phyloP scores from a whole-genome alignment of 2,329 filamentous ascomycete genomes.

The Microdochium nivale region DNA sequence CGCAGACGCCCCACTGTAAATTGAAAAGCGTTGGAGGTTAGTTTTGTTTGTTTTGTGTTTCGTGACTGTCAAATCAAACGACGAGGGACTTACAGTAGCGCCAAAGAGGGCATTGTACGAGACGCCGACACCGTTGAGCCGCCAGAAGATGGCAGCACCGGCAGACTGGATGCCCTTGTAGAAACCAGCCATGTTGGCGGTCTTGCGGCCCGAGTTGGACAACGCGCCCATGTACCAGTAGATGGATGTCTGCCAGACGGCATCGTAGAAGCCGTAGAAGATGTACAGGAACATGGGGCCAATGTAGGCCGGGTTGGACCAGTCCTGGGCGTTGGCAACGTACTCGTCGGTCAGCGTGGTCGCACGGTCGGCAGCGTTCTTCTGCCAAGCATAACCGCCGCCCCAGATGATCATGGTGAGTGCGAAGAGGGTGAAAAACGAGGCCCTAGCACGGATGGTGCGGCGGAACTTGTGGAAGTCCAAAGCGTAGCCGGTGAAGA shows the following conservation, averaged over 20 bases:
- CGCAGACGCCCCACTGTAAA: slow-evolving; percentile 65
- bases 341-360: slow-evolving; percentile 8
- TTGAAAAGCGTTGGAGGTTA: slow-evolving; percentile 1
- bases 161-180: slow-evolving; percentile 87
- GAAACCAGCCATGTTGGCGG: slow-evolving; percentile 85
- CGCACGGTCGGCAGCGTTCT: slow-evolving; percentile 37
- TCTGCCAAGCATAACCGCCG: slow-evolving; percentile 65
- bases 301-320: slow-evolving; percentile 49
- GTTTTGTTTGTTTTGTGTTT: not conserved
- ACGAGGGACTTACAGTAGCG: slow-evolving; percentile 29
- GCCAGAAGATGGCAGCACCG: slow-evolving; percentile 68
- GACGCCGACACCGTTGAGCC: slow-evolving; percentile 53
- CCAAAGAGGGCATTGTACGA: slow-evolving; percentile 67
- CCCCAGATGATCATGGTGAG: slow-evolving; percentile 66
- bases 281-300: slow-evolving; percentile 69
- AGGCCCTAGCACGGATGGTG: slow-evolving; percentile 52
- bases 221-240: slow-evolving; percentile 97
- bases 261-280: slow-evolving; percentile 45
- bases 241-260: slow-evolving; percentile 79
- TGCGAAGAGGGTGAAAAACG: slow-evolving; percentile 48
- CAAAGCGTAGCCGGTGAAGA: slow-evolving; percentile 56
- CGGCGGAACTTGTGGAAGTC: slow-evolving; percentile 50
- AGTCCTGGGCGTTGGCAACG: slow-evolving; percentile 34
- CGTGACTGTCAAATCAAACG: not conserved
- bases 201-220: slow-evolving; percentile 84